phyloP scores from a whole-genome alignment of 2,329 filamentous ascomycete species.

The Orbilia quercus region DNA sequence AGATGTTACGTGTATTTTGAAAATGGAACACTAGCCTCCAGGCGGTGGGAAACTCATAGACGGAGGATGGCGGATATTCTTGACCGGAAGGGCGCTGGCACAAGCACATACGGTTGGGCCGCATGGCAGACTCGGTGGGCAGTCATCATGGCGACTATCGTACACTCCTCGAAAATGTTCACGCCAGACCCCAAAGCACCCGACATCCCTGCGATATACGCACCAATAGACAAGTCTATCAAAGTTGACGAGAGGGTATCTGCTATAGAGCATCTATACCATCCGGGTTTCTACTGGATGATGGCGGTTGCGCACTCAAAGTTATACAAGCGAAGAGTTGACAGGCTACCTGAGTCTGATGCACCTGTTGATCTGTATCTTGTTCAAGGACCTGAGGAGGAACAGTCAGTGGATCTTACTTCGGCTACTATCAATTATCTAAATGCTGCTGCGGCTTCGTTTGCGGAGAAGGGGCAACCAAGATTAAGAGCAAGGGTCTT shows the following conservation, averaged over 20 bases:
- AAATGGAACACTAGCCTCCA: constrained; percentile 80
- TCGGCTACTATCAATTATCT: constrained; percentile 39
- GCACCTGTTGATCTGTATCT: constrained; percentile 75
- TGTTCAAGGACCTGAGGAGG: constrained; percentile 69
- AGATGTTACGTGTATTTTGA: constrained; percentile 84
- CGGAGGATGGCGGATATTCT: constrained; percentile 79
- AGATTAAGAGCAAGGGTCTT: constrained; percentile 41
- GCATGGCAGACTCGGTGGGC: constrained; percentile 86
- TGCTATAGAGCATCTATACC: constrained; percentile 74
- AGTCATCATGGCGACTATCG: constrained; percentile 53
- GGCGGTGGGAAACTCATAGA: constrained; percentile 82
- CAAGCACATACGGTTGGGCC: constrained; percentile 89
- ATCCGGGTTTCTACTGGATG: constrained; percentile 75
- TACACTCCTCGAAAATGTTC: constrained; percentile 45
- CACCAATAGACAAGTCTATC: constrained; percentile 71
- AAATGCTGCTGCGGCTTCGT: constrained; percentile 35
- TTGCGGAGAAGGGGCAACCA: constrained; percentile 45
- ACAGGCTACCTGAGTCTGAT: constrained; percentile 70
- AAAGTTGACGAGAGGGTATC: constrained; percentile 69
- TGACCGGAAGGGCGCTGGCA: constrained; percentile 84
- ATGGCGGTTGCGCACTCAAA: constrained; percentile 70
- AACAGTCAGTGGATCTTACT: constrained; percentile 51
- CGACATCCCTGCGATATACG: constrained; percentile 65
- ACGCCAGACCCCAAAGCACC: constrained; percentile 37
- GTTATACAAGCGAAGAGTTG: constrained; percentile 69